phyloP scores from a whole-genome alignment of 2,329 filamentous ascomycete genomes.

The Diaporthe sp. region DNA sequence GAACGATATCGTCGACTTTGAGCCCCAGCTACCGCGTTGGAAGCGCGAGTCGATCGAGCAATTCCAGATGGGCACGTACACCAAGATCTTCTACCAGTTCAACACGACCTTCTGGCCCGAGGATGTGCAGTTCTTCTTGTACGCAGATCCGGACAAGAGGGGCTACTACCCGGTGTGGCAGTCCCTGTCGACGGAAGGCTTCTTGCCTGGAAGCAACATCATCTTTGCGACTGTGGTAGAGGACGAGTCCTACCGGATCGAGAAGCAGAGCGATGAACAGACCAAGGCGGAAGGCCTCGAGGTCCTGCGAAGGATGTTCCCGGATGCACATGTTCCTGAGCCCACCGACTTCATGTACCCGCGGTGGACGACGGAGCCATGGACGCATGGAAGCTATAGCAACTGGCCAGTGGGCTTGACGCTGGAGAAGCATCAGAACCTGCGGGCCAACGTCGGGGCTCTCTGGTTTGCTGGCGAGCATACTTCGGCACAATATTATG shows the following conservation, averaged over 20 bases:
- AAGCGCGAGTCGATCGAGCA: conserved; percentile 74
- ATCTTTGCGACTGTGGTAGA: conserved; percentile 75
- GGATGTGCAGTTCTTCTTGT: conserved; percentile 60
- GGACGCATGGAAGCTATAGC: conserved; percentile 73
- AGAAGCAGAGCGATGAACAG: conserved; percentile 70
- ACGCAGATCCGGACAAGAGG: conserved; percentile 57
- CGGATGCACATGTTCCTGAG: conserved; percentile 67
- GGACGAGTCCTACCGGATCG: conserved; percentile 68
- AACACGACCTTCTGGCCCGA: conserved; percentile 74
- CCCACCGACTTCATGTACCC: conserved; percentile 74
- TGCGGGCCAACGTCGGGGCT: conserved; percentile 73
- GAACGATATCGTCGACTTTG: conserved; percentile 70
- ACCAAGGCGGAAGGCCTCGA: conserved; percentile 70
- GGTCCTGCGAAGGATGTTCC: conserved; percentile 74
- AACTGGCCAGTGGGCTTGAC: conserved; percentile 77
- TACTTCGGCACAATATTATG: conserved; percentile 74
- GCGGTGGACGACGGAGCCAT: conserved; percentile 64
- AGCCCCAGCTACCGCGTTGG: conserved; percentile 72
- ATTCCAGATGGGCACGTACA: conserved; percentile 80
- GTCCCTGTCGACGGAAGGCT: conserved; percentile 69
- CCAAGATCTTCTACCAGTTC: conserved; percentile 81
- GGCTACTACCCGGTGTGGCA: conserved; percentile 73
- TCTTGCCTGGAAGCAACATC: conserved; percentile 73
- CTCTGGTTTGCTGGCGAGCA: conserved; percentile 78
- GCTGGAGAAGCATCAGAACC: conserved; percentile 76